Base-by-base conservation (phyloP, 352 stramenopile genomes). In the Thraustochytrium striatum region DNA sequence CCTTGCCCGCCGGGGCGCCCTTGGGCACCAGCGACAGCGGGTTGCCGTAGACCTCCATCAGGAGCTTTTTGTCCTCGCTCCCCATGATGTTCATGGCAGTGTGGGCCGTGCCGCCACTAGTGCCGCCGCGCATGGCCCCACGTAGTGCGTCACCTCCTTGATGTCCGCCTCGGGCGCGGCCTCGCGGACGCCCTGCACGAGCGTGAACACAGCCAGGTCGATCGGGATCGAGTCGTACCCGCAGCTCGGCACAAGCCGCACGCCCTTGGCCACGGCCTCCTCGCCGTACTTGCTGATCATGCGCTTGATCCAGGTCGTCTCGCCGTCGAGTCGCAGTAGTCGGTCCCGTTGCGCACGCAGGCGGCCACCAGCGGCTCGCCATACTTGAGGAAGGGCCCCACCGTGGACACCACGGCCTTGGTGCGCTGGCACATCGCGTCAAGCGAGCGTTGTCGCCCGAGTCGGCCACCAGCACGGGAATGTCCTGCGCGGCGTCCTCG, bases 321-420 rank as follows among this genome's bases (percentile, higher is more conserved):
- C 93, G 38, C 91, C 93, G 0, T 91, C 96, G 58, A 96, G 69
- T 97, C 93, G 61, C 85, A 90, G 85, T 97, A 97, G 85, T 96
- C 86, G 19, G 91, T 91, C 38, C 91, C 91, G 75, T 91, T 89
- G 57, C 91, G 87, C 1, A 88, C 89, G 80, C 92, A 97, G 33
- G 86, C 87, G 70, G 91, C 88, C 32, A 96, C 87, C 38, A 97
- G 38, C 91, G 91, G 3, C 90, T 90, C 35, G 89, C 79, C 9
- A 97, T 84, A 96, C 58, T 91, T 85, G 47, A 85, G 86, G 81
- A 93, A 97, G 1, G 93, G 93, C 0, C 93, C 93, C 35, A 93
- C 91, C 11, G 92, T 88, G 3, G 90, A 90, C 33, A 89, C 79
- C 16, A 97, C 85, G 33, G 89, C 87, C 28, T 87, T 87, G 11